Percentiles rank a stretch among this genome's conserved stretches.
These are phyloP conservation scores for Lactarius psammicola DNA, from an alignment of 768 basidiomycete genomes.

Conservation along the genomic window DNA sequence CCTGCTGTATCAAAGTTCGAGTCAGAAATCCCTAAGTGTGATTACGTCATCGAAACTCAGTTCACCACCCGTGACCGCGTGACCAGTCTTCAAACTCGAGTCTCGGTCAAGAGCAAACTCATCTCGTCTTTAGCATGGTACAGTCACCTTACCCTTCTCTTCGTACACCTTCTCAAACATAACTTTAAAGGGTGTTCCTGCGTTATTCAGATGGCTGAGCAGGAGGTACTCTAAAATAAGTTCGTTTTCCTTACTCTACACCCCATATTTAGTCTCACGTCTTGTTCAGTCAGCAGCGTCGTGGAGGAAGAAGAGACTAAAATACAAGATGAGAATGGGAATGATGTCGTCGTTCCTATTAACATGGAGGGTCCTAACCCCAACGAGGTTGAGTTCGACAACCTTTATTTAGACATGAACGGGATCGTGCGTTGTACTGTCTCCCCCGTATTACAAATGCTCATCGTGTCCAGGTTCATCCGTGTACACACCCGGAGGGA, in stretches of 20 bases:
- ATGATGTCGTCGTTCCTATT: conserved; percentile 67
- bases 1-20: neutral
- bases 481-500: conserved; percentile 98
- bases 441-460: conserved; percentile 9
- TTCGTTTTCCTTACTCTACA: conserved; percentile 38
- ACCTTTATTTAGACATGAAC: conserved; percentile 98
- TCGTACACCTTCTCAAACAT: neutral
- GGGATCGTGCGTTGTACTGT: conserved; percentile 71
- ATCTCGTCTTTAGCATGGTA: conserved; percentile 14
- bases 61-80: neutral
- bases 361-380: conserved; percentile 83
- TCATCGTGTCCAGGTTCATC: conserved; percentile 68
- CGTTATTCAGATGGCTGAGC: conserved; percentile 96
- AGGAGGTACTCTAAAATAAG: conserved; percentile 99
- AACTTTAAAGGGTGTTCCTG: conserved; percentile 81
- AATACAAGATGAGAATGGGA: conserved; percentile 64
- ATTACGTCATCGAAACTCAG: neutral
- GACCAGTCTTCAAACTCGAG: neutral
- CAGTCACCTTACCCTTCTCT: neutral
- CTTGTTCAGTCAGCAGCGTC: conserved; percentile 62
- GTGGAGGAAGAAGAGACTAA: conserved; percentile 80
- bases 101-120: neutral
- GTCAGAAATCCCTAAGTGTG: neutral
- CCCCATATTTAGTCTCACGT: conserved; percentile 5
- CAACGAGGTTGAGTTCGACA: conserved; percentile 95